Evolutionary conservation across 2,329 filamentous ascomycete species (phyloP), one percentile per base, ranked within the genome.

Genomic region (Colletotrichum horii): DNA sequence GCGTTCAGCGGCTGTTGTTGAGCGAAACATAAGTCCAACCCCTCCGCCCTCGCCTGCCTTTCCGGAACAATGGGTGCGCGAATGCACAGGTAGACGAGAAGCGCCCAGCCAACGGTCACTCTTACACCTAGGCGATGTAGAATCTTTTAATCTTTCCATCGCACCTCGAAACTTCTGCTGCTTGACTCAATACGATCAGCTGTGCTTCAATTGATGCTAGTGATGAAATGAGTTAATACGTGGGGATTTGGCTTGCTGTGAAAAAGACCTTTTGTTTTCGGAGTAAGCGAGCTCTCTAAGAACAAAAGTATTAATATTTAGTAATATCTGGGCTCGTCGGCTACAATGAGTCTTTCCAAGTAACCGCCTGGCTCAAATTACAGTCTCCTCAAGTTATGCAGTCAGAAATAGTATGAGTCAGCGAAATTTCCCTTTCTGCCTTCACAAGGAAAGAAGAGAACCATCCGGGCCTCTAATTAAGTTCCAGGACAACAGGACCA

Each of bases 41-140:
- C 19, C 19, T 43, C 8, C 38, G 38, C 38, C 38, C 9, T 43
- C 38, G 38, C n/a, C 19, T 43, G 38, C 38, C 19, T 19, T 14
- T 48, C n/a, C 43, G 9, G 43, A 48, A 12, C 14, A 14, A 48
- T 14, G 11, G 19, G 43, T 8, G 43, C 9, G n/a, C n/a, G 43
- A 2, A 22, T 22, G 7, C 38, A n/a, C n/a, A 2, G n/a, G 14
- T 48, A 48, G 43, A 48, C 19, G 8, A 11, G 22, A 16, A 3
- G 43, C 43, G 11, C 43, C n/a, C n/a, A 48, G 3, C 1, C n/a
- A 48, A 48, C 22, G 43, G 6, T 48, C n/a, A 14, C 11, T n/a
- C 14, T 22, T 7, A 6, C 11, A 48, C 11, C n/a, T 0, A 48
- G n/a, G 1, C 9, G 43, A 14, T 2, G n/a, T 0, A 22, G 2